Conservation (phyloP, 2,329 filamentous ascomycete genomes). For the Colletotrichum graminicola region DNA sequence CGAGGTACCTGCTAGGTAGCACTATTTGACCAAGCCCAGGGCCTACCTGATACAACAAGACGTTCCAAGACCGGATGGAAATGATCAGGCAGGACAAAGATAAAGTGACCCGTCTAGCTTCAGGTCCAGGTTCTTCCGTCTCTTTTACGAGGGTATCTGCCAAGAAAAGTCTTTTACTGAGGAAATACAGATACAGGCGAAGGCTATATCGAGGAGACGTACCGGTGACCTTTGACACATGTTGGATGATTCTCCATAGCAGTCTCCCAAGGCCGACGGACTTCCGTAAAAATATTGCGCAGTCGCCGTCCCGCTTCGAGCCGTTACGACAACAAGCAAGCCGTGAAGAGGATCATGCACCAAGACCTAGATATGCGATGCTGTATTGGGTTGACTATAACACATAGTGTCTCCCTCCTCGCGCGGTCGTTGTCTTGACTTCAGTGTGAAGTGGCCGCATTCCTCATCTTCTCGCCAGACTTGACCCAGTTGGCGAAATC, state of each 20-base stretch:
- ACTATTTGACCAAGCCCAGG: not conserved
- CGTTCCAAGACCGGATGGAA: not conserved
- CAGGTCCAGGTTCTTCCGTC: not conserved
- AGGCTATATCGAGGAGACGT: not conserved
- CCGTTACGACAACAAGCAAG: not conserved
- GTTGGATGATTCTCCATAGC: not conserved
- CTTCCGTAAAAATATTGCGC: not conserved
- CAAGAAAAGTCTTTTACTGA: not conserved
- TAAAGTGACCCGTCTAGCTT: not conserved
- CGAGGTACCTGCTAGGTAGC: not conserved
- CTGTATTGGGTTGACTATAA: not conserved
- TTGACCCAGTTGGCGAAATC: constrained; percentile 84
- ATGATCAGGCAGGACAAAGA: not conserved
- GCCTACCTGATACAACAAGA: not conserved
- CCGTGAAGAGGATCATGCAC: not conserved
- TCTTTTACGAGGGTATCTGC: not conserved
- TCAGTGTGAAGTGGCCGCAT: not conserved
- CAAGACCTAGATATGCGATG: not conserved
- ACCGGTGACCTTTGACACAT: not conserved
- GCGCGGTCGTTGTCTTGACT: not conserved
- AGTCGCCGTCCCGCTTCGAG: too few relatives aligned
- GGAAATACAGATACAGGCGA: too few relatives aligned
- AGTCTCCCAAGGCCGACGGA: not conserved
- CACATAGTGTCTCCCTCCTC: not conserved
- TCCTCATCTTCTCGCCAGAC: constrained; percentile 44